A percentile compares a stretch with the other conserved stretches of the same genome.
Conservation (phyloP, 2,329 filamentous ascomycete genomes). For the Diaporthe sp. region DNA sequence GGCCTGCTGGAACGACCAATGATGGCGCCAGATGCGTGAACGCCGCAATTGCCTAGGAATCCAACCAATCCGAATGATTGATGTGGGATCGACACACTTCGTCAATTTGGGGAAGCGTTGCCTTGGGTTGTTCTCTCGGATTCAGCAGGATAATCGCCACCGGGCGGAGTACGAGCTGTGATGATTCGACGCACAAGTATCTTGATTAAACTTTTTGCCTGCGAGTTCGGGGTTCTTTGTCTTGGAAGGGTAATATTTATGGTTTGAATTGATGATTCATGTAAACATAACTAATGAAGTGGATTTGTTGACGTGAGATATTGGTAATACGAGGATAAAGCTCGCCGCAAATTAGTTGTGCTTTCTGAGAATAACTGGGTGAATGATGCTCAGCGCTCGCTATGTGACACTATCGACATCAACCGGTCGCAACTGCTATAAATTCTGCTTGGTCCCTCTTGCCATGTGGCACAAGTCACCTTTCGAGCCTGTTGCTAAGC, state of each 20-base stretch:
- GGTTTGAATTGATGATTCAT: not conserved
- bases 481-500: not conserved
- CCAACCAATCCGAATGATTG: not conserved
- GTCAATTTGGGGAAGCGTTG: not conserved
- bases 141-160: not conserved
- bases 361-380: not conserved
- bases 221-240: not conserved
- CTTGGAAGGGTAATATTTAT: not conserved
- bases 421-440: not conserved
- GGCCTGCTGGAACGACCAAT: not conserved
- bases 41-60: not conserved
- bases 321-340: not conserved
- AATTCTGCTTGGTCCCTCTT: too few species aligned
- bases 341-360: not conserved
- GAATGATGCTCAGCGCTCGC: not conserved
- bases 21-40: not conserved
- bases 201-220: not conserved
- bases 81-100: not conserved
- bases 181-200: not conserved
- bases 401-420: not conserved
- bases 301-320: not conserved
- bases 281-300: not conserved
- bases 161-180: too few species aligned
- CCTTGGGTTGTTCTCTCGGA: not conserved
- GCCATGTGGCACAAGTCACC: too few species aligned